A percentile compares a stretch with the other conserved stretches of the same genome.
phyloP scores from a whole-genome alignment of 2,329 filamentous ascomycete species.

The Didymella pinodella region DNA sequence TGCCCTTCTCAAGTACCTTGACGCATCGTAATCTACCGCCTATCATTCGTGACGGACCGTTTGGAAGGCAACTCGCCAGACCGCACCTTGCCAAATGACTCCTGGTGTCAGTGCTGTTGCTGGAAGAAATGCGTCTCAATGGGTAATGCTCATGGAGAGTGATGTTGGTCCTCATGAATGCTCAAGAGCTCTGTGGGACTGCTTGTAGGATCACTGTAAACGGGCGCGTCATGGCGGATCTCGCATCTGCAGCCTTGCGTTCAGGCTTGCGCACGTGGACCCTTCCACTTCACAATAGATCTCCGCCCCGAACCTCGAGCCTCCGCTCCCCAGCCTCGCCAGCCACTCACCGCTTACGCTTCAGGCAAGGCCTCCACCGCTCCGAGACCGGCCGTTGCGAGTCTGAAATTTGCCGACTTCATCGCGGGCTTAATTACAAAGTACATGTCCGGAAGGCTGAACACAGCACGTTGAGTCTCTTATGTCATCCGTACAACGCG shows the following conservation, averaged over 20 bases:
- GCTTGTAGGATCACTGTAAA: constrained; percentile 9
- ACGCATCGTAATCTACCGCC: constrained; percentile 27
- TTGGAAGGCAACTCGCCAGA: constrained; percentile 20
- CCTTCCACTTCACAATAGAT: constrained; percentile 24
- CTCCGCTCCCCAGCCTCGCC: constrained; percentile 21
- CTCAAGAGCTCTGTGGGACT: constrained; percentile 8
- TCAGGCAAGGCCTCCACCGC: constrained; percentile 35
- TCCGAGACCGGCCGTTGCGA: constrained; percentile 28
- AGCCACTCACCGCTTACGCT: constrained; percentile 32
- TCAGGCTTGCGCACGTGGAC: constrained; percentile 29
- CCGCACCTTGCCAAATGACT: constrained; percentile 19
- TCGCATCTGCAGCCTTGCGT: constrained; percentile 21
- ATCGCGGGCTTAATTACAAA: constrained; percentile 5
- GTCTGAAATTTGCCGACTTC: constrained; percentile 31
- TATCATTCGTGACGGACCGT: constrained; percentile 23
- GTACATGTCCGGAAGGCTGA: background rate
- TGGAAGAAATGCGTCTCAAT: constrained; percentile 10
- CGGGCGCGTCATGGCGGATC: constrained; percentile 9
- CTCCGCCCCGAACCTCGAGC: constrained; percentile 31
- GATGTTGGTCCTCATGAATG: background rate
- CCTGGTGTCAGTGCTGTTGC: constrained; percentile 18
- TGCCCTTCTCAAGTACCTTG: constrained; percentile 24
- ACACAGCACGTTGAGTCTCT: constrained; percentile 7
- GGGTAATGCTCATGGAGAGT: constrained; percentile 15
- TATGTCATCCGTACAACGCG: constrained; percentile 32